A percentile compares a stretch with the other conserved stretches of the same genome.
These are phyloP conservation scores for Nitzschia palea DNA, from an alignment of 108 stramenopile species.

Conservation along the genomic window DNA sequence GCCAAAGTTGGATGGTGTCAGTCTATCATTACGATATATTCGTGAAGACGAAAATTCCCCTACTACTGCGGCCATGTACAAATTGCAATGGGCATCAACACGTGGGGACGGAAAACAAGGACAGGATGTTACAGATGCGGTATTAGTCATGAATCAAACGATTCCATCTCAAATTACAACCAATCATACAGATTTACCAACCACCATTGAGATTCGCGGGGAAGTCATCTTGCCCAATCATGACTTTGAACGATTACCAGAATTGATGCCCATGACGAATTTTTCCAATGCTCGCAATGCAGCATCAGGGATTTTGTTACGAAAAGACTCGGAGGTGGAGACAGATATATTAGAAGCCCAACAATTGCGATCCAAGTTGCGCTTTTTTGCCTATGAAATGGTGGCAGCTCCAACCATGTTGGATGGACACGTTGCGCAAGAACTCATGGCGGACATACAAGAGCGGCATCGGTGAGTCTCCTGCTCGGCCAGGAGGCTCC, in stretches of 20 bases:
- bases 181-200: constrained; percentile 6
- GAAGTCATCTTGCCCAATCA: constrained; percentile 83
- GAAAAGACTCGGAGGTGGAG: constrained; percentile 48
- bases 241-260: constrained; percentile 33
- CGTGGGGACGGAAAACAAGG: constrained; percentile 87
- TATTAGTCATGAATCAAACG: constrained; percentile 15
- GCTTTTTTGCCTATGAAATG: constrained; percentile 90
- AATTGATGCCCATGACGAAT: constrained; percentile 9
- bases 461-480: too few species aligned
- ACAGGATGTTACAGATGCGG: constrained; percentile 76
- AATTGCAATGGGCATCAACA: constrained; percentile 81
- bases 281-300: constrained; percentile 93
- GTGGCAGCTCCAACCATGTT: constrained; percentile 23
- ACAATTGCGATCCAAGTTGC: constrained; percentile 51
- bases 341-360: constrained; percentile 18
- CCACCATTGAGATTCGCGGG: constrained; percentile 81
- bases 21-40: constrained; percentile 80
- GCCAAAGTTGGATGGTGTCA: constrained; percentile 94
- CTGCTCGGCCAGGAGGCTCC: constrained; percentile 29
- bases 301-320: constrained; percentile 88
- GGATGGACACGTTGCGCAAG: too few species aligned
- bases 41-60: neutral
- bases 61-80: constrained; percentile 14
- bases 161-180: constrained; percentile 10
- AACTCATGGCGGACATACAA: too few species aligned